Conservation (phyloP, 768 basidiomycete genomes). For the Pholiota microspora region DNA sequence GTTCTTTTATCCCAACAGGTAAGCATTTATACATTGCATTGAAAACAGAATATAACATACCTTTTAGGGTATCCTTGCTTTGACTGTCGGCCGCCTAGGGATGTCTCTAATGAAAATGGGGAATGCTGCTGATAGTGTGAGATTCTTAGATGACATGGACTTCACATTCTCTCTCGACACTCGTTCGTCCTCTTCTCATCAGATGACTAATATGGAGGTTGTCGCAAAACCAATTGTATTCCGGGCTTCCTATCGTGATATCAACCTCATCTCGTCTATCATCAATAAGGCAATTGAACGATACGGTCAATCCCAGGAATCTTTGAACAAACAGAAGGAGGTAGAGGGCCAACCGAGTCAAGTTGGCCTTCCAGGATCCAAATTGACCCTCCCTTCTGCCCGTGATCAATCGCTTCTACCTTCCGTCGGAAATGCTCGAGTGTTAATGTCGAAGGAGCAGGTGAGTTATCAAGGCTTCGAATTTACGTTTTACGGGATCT, state of each 20-base stretch:
- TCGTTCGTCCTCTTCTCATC: constrained; percentile 64
- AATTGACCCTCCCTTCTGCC: neutral
- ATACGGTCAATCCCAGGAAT: constrained; percentile 48
- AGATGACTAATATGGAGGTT: constrained; percentile 84
- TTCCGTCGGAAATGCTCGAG: constrained; percentile 38
- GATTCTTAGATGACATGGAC: constrained; percentile 92
- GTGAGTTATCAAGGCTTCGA: constrained; percentile 34
- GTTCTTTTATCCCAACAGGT: constrained; percentile 92
- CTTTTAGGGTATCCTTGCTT: constrained; percentile 69
- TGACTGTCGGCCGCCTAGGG: constrained; percentile 79
- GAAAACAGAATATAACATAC: constrained; percentile 1
- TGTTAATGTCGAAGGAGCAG: constrained; percentile 75
- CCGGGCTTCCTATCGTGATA: constrained; percentile 93
- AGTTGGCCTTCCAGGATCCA: too few species aligned
- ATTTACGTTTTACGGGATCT: neutral
- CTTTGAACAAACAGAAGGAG: constrained; percentile 11
- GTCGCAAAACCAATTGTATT: constrained; percentile 81
- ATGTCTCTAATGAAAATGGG: constrained; percentile 96
- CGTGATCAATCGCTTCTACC: constrained; percentile 4
- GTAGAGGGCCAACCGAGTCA: neutral
- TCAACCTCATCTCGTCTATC: constrained; percentile 83
- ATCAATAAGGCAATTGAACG: constrained; percentile 84
- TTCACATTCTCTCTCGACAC: constrained; percentile 85
- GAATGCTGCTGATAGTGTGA: constrained; percentile 73
- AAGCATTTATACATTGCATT: constrained; percentile 11